Evolutionary conservation across 192 early-diverging fungal species (phyloP).

Genomic region (Pecoramyces ruminantium): DNA sequence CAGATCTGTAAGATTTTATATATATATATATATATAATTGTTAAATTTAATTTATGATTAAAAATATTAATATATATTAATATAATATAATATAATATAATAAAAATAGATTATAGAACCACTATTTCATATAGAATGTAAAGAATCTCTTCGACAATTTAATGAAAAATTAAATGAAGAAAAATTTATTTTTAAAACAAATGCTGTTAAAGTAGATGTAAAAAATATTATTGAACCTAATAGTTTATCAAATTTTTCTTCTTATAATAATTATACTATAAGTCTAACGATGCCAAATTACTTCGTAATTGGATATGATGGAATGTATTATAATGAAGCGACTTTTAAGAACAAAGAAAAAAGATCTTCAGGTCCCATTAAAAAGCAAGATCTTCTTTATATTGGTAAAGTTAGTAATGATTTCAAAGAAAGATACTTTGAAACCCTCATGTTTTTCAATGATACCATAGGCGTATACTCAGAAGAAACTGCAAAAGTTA

Average conservation of each 20-base stretch:
- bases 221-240: too few relatives aligned
- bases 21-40: too few relatives aligned
- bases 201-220: not conserved
- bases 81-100: too few relatives aligned
- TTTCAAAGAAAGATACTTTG: not conserved
- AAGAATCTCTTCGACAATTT: not conserved
- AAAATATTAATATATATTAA: too few relatives aligned
- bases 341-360: not conserved
- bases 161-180: not conserved
- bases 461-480: not conserved
- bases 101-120: not conserved
- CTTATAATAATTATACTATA: too few relatives aligned
- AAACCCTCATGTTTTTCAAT: not conserved
- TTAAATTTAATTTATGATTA: too few relatives aligned
- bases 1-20: not conserved
- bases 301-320: not conserved
- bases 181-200: not conserved
- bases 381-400: not conserved
- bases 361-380: not conserved
- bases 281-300: not conserved
- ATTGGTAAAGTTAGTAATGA: not conserved
- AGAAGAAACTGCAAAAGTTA: not conserved
- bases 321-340: not conserved
- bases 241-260: too few relatives aligned
- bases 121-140: not conserved